Evolutionary conservation across 768 basidiomycete genomes (phyloP).

Genomic region (Phylloporus arenicola): DNA sequence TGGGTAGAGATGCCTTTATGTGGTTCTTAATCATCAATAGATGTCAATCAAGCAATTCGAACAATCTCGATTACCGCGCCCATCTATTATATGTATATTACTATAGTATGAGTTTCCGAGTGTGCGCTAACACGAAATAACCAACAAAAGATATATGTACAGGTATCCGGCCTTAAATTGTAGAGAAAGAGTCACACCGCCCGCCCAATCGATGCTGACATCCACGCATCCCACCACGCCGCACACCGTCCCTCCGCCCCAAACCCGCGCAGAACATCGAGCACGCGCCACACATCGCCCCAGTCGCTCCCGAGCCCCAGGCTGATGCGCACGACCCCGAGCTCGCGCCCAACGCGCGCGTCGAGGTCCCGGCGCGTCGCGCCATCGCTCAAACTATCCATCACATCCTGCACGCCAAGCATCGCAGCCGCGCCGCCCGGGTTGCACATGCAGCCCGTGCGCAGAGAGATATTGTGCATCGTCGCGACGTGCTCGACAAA

Average conservation of each 20-base stretch:
- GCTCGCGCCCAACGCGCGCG: slow-evolving; percentile 53
- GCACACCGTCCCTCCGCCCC: slow-evolving; percentile 35
- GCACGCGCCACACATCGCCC: slow-evolving; percentile 61
- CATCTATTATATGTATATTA: background rate
- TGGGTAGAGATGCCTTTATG: background rate
- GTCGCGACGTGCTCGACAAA: slow-evolving; percentile 71
- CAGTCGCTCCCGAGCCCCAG: slow-evolving; percentile 77
- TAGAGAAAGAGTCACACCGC: slow-evolving; percentile 27
- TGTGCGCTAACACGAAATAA: background rate
- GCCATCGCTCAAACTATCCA: slow-evolving; percentile 55
- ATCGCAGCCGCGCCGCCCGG: slow-evolving; percentile 76
- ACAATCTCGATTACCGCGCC: too few species aligned
- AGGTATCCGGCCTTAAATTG: background rate
- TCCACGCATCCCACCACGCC: slow-evolving; percentile 39
- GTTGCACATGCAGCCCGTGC: slow-evolving; percentile 87
- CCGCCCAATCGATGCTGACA: slow-evolving; percentile 29
- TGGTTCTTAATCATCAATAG: background rate
- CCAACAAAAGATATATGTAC: background rate
- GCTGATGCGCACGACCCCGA: slow-evolving; percentile 73
- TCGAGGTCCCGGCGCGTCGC: slow-evolving; percentile 62
- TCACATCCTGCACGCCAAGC: slow-evolving; percentile 59
- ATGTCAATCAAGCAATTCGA: too few species aligned
- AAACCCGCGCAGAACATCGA: slow-evolving; percentile 45
- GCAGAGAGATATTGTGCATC: slow-evolving; percentile 60
- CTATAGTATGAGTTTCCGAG: background rate